phyloP scores from a whole-genome alignment of 2,329 filamentous ascomycete species.

The Fusarium neocosmosporiellum region DNA sequence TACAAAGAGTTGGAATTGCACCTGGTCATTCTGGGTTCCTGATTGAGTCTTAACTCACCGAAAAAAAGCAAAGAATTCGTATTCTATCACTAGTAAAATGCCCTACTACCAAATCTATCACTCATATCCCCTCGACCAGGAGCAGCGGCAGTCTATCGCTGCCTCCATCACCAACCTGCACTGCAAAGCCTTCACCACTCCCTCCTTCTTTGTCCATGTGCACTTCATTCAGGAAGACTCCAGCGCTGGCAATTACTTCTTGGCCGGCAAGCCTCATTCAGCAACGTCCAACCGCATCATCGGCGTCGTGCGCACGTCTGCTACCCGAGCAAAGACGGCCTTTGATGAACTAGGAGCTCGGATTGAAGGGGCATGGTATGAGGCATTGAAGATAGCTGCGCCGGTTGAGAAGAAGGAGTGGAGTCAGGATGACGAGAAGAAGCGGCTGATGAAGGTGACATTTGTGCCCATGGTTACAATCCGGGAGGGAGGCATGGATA shows the following conservation, averaged over 20 bases:
- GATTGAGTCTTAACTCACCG: too few relatives aligned
- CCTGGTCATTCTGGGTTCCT: too few relatives aligned
- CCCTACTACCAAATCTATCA: constrained; percentile 35
- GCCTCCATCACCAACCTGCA: constrained; percentile 24
- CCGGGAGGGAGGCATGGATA: constrained; percentile 32
- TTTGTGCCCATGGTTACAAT: constrained; percentile 32
- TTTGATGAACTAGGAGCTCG: constrained; percentile 26
- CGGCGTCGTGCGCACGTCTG: constrained; percentile 27
- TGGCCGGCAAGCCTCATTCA: constrained; percentile 15
- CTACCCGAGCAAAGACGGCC: constrained; percentile 1
- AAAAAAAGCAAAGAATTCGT: too few relatives aligned
- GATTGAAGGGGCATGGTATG: constrained; percentile 29
- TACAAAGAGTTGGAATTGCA: too few relatives aligned
- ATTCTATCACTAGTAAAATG: too few relatives aligned
- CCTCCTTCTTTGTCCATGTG: constrained; percentile 32
- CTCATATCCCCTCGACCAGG: constrained; percentile 13
- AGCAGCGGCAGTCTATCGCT: constrained; percentile 21
- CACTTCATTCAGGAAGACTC: constrained; percentile 16
- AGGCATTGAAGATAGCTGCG: background rate
- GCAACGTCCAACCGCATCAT: constrained; percentile 26
- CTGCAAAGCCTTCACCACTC: constrained; percentile 26
- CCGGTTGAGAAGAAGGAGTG: background rate
- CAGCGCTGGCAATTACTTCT: constrained; percentile 17
- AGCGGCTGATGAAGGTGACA: constrained; percentile 21
- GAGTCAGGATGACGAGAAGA: constrained; percentile 1